These are phyloP conservation scores for Penicillium nordicum DNA, from an alignment of 2,329 filamentous ascomycete species.

Conservation along the genomic window DNA sequence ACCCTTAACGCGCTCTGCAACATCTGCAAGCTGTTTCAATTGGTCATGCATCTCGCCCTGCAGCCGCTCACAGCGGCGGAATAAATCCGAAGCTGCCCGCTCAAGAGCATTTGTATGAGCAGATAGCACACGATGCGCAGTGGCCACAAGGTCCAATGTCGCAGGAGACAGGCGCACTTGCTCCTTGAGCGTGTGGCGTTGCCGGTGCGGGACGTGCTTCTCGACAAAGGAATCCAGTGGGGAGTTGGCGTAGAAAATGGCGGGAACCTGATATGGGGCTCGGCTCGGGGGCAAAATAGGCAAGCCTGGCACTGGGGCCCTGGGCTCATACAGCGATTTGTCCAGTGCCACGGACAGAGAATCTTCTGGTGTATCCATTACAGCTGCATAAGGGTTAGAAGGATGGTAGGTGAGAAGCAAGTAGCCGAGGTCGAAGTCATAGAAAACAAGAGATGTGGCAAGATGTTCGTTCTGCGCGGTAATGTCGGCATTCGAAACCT, in stretches of 20 bases:
- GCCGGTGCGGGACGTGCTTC: constrained; percentile 43
- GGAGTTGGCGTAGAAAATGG: constrained; percentile 39
- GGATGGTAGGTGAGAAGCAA: constrained; percentile 52
- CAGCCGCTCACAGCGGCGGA: constrained; percentile 50
- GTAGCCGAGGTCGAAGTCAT: constrained; percentile 57
- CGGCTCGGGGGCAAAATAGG: constrained; percentile 34
- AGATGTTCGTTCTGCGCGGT: constrained; percentile 33
- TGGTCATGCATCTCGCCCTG: constrained; percentile 48
- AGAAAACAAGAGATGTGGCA: constrained; percentile 51
- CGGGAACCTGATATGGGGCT: constrained; percentile 43
- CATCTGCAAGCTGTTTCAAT: constrained; percentile 43
- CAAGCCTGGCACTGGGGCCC: constrained; percentile 19
- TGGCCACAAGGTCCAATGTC: constrained; percentile 47
- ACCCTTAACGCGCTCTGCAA: constrained; percentile 45
- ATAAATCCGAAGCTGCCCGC: constrained; percentile 50
- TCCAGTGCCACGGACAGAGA: constrained; percentile 29
- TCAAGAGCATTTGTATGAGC: constrained; percentile 46
- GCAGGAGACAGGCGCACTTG: constrained; percentile 48
- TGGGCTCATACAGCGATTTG: constrained; percentile 26
- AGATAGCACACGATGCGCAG: constrained; percentile 47
- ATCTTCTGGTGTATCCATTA: constrained; percentile 49
- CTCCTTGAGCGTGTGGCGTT: constrained; percentile 42
- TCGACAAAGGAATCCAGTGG: constrained; percentile 42
- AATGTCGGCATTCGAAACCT: constrained; percentile 33
- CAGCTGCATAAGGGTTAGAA: constrained; percentile 50